Evolutionary conservation across 164 flowering plant genomes (phyloP).

Genomic region (Vitis rupestris): DNA sequence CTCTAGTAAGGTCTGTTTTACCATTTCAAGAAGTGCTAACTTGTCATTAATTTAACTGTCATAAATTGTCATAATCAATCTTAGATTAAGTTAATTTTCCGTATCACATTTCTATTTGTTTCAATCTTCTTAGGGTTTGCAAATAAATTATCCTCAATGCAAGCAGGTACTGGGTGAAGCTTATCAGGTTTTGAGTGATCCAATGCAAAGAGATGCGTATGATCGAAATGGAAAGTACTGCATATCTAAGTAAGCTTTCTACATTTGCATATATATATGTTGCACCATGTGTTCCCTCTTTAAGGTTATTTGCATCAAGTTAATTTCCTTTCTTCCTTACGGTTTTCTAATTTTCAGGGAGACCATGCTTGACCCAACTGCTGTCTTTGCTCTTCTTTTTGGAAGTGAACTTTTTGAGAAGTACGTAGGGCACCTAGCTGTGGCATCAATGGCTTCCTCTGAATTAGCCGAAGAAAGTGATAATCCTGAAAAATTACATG

Average conservation of each 20-base stretch:
- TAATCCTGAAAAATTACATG: constrained; percentile 58
- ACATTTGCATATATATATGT: not conserved
- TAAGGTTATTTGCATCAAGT: not conserved
- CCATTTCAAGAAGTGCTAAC: no score
- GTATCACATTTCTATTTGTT: no score
- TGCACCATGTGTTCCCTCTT: not conserved
- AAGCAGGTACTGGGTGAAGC: constrained; percentile 86
- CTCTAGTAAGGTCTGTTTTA: no score
- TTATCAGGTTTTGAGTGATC: constrained; percentile 91
- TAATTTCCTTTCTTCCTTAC: not conserved
- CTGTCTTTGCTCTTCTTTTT: constrained; percentile 92
- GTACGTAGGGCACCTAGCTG: constrained; percentile 87
- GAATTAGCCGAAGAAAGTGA: constrained; percentile 58
- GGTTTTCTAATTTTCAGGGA: constrained; percentile 43
- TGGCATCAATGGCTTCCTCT: constrained; percentile 88
- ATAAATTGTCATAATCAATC: no score
- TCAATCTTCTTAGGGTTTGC: not conserved
- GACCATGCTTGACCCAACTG: constrained; percentile 79
- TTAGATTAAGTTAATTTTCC: no score
- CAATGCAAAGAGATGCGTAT: constrained; percentile 74
- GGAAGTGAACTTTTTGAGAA: constrained; percentile 94
- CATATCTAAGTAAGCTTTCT: constrained; percentile 56
- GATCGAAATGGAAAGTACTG: constrained; percentile 72
- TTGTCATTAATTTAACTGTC: no score
- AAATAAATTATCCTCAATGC: not conserved